Evolutionary conservation across 2,329 filamentous ascomycete genomes (phyloP).

Genomic region (Myriangium duriaei): DNA sequence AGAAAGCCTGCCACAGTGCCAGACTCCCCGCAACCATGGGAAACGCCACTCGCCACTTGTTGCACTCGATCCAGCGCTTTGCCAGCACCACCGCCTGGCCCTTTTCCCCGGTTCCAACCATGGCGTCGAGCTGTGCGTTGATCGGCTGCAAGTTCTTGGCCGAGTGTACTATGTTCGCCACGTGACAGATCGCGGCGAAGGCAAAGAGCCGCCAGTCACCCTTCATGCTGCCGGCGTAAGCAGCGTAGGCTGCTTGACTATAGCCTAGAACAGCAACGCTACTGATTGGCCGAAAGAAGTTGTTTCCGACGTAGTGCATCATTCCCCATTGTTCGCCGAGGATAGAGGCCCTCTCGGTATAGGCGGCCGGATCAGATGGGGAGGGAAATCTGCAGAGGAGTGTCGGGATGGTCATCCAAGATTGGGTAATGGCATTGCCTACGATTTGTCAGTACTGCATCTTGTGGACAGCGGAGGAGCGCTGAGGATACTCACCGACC

Average conservation of each 20-base stretch:
- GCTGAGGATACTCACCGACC: slow-evolving; percentile 1
- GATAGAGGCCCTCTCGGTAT: slow-evolving; percentile 30
- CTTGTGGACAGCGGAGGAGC: background rate
- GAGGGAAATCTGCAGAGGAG: slow-evolving; percentile 35
- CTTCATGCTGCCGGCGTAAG: slow-evolving; percentile 17
- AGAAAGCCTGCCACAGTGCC: slow-evolving; percentile 7
- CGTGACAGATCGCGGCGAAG: slow-evolving; percentile 31
- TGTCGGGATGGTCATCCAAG: slow-evolving; percentile 39
- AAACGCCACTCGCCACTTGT: slow-evolving; percentile 7
- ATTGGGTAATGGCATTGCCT: slow-evolving; percentile 43
- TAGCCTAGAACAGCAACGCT: slow-evolving; percentile 38
- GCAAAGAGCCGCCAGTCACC: slow-evolving; percentile 37
- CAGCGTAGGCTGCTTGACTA: slow-evolving; percentile 30
- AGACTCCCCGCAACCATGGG: slow-evolving; percentile 3
- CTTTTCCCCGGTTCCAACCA: slow-evolving; percentile 20
- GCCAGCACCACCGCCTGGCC: slow-evolving; percentile 2
- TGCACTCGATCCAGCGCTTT: slow-evolving; percentile 5
- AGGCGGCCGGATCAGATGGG: slow-evolving; percentile 28
- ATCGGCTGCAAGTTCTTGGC: slow-evolving; percentile 41
- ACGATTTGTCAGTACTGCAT: background rate
- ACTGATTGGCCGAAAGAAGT: slow-evolving; percentile 40
- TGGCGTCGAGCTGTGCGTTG: slow-evolving; percentile 35
- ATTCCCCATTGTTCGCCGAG: slow-evolving; percentile 39
- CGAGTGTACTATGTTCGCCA: slow-evolving; percentile 37
- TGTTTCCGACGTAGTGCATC: slow-evolving; percentile 39